These are phyloP conservation scores for Fusarium papillatum DNA, from an alignment of 2,329 filamentous ascomycete species.

Conservation along the genomic window DNA sequence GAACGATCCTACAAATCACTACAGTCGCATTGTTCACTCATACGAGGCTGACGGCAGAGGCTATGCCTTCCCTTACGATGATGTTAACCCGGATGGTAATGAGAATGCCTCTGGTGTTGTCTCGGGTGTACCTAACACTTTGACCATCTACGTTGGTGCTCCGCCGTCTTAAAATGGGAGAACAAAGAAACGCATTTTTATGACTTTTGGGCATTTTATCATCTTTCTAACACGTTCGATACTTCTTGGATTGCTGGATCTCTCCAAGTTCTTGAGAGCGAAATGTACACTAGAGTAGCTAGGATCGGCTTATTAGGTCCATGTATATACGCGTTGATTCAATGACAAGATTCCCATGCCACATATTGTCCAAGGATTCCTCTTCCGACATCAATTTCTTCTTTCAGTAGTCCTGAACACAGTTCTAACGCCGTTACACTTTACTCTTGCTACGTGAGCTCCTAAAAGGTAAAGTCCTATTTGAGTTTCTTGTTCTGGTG, in stretches of 20 bases:
- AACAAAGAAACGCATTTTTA: not conserved
- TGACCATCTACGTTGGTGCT: constrained; percentile 47
- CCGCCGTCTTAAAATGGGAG: constrained; percentile 14
- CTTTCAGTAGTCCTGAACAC: not conserved
- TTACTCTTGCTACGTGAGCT: not conserved
- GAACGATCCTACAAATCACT: constrained; percentile 64
- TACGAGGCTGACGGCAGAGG: constrained; percentile 71
- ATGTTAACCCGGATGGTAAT: constrained; percentile 70
- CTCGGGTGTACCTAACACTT: constrained; percentile 31
- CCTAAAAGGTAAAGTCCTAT: not conserved
- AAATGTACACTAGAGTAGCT: not conserved
- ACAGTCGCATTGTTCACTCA: constrained; percentile 71
- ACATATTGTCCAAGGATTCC: not conserved
- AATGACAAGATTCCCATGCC: not conserved
- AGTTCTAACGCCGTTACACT: not conserved
- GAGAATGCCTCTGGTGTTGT: constrained; percentile 62
- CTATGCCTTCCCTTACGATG: constrained; percentile 78
- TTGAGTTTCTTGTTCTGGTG: not conserved
- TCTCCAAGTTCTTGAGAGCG: not conserved
- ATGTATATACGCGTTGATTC: not conserved
- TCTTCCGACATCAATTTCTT: not conserved
- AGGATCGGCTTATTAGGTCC: not conserved
- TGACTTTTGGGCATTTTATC: not conserved
- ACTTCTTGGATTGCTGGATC: constrained; percentile 3
- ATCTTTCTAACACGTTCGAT: not conserved